Conservation (phyloP, 2,329 filamentous ascomycete species). For the Nemania sp. region DNA sequence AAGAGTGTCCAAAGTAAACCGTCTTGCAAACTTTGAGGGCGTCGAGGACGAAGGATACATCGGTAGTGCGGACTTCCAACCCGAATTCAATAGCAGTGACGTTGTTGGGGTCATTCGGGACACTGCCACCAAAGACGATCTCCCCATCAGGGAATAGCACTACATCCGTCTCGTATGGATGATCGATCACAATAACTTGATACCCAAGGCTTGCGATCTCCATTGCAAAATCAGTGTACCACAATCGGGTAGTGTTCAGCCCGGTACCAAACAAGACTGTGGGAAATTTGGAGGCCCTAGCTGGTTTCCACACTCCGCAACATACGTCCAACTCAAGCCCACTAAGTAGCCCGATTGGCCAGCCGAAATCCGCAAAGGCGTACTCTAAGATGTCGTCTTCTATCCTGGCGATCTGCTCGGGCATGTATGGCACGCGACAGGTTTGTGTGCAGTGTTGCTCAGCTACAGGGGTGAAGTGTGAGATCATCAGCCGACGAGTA, state of each 20-base stretch:
- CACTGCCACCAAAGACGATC: constrained; percentile 31
- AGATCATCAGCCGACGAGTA: constrained; percentile 31
- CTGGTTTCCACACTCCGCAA: constrained; percentile 25
- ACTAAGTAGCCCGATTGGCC: constrained; percentile 28
- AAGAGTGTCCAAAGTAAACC: constrained; percentile 36
- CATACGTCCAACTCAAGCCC: constrained; percentile 35
- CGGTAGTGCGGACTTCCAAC: constrained; percentile 27
- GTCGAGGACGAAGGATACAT: constrained; percentile 32
- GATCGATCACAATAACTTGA: constrained; percentile 35
- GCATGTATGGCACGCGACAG: constrained; percentile 33
- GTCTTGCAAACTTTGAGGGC: constrained; percentile 28
- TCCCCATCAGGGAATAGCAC: constrained; percentile 36
- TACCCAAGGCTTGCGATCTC: constrained; percentile 35
- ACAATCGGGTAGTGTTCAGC: constrained; percentile 32
- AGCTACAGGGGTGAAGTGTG: constrained; percentile 31
- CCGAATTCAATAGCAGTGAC: constrained; percentile 28
- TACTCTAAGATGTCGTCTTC: constrained; percentile 30
- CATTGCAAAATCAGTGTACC: constrained; percentile 34
- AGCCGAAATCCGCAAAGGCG: constrained; percentile 30
- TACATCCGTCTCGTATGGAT: constrained; percentile 38
- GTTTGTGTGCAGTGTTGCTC: constrained; percentile 23
- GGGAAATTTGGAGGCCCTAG: constrained; percentile 17
- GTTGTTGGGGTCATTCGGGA: constrained; percentile 30
- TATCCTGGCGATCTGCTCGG: constrained; percentile 24
- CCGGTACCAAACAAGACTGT: constrained; percentile 33